These are phyloP conservation scores for Boletellus deceptivus DNA, from an alignment of 1,284 basidiomycete genomes.

Conservation along the genomic window DNA sequence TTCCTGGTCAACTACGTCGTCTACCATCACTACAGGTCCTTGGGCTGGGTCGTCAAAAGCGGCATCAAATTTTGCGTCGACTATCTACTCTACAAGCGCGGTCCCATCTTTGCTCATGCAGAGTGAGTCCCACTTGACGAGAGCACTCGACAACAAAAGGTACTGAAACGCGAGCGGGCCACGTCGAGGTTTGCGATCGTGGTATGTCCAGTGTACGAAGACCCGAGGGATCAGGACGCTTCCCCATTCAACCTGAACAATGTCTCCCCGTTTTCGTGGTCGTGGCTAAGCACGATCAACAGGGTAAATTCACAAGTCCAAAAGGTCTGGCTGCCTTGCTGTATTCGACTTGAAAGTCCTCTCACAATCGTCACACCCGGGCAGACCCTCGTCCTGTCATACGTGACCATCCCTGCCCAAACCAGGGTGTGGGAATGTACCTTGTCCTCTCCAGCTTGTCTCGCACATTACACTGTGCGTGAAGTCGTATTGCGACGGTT, in stretches of 20 bases:
- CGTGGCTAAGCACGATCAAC: slow-evolving; percentile 96
- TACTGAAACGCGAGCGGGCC: neutral
- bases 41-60: slow-evolving; percentile 97
- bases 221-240: slow-evolving; percentile 63
- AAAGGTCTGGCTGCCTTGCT: slow-evolving; percentile 64
- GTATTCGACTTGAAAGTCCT: neutral
- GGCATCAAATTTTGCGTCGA: slow-evolving; percentile 99
- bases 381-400: slow-evolving; percentile 86
- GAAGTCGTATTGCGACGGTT: slow-evolving; percentile 88
- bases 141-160: neutral
- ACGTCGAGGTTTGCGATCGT: slow-evolving; percentile 80
- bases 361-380: neutral
- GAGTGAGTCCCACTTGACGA: slow-evolving; percentile 58
- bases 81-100: slow-evolving; percentile 91
- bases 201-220: slow-evolving; percentile 86
- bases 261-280: slow-evolving; percentile 80
- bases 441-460: slow-evolving; percentile 67
- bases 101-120: slow-evolving; percentile 94
- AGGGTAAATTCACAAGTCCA: slow-evolving; percentile 96
- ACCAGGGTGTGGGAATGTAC: slow-evolving; percentile 50
- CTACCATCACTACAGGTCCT: slow-evolving; percentile 94
- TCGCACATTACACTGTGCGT: slow-evolving; percentile 72
- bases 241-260: slow-evolving; percentile 66
- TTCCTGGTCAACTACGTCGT: slow-evolving; percentile 89
- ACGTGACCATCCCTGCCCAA: slow-evolving; percentile 84